These are phyloP conservation scores for Tephrocybe sp. DNA, from an alignment of 768 basidiomycete genomes.

Conservation along the genomic window DNA sequence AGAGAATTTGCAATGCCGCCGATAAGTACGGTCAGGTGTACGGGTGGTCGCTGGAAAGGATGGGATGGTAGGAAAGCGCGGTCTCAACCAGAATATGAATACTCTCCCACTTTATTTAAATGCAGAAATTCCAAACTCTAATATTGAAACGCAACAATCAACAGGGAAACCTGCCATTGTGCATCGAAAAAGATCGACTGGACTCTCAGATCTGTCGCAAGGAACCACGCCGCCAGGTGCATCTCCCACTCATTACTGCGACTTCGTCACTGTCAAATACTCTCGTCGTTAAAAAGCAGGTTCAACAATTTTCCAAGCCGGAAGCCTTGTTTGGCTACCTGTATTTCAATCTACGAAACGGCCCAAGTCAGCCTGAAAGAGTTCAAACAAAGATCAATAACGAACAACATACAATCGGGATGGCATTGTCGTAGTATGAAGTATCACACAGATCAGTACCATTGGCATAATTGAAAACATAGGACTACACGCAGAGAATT, in stretches of 20 bases:
- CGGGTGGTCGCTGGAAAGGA: slow-evolving; percentile 36
- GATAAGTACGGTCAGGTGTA: slow-evolving; percentile 31
- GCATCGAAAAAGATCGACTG: too few species aligned
- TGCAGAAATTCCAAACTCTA: neutral
- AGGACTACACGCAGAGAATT: slow-evolving; percentile 24
- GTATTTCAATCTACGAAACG: slow-evolving; percentile 34
- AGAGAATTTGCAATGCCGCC: slow-evolving; percentile 36
- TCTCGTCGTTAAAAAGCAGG: slow-evolving; percentile 37
- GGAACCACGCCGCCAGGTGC: too few species aligned
- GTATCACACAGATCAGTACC: slow-evolving; percentile 42
- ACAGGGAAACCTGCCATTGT: too few species aligned
- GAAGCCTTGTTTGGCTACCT: slow-evolving; percentile 45
- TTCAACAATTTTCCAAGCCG: slow-evolving; percentile 50
- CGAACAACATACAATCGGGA: slow-evolving; percentile 32
- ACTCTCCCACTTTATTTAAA: too few species aligned
- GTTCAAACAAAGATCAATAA: neutral
- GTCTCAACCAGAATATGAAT: too few species aligned
- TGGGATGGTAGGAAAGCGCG: slow-evolving; percentile 35
- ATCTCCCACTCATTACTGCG: too few species aligned
- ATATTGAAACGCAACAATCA: too few species aligned
- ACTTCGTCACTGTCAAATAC: neutral
- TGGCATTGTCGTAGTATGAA: slow-evolving; percentile 33
- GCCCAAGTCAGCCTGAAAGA: neutral
- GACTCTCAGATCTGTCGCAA: too few species aligned
- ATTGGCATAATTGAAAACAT: slow-evolving; percentile 37